Evolutionary conservation across 2,329 filamentous ascomycete genomes (phyloP).

Genomic region (Phialophora macrospora): DNA sequence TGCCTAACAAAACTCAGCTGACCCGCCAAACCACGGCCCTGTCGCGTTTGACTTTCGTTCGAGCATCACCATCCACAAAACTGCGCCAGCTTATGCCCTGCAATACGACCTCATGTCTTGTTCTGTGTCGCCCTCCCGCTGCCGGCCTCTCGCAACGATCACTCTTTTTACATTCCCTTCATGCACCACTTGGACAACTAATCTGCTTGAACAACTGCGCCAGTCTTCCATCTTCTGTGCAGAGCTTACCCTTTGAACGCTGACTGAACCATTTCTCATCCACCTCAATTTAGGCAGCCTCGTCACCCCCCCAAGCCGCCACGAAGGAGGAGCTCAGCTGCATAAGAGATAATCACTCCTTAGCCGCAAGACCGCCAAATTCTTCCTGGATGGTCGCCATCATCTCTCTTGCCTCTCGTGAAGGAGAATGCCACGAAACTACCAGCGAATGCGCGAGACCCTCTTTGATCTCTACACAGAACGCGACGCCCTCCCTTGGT

Average conservation of each 20-base stretch:
- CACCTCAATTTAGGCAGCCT: slow-evolving; percentile 3
- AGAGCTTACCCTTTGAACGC: neutral
- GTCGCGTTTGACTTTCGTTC: neutral
- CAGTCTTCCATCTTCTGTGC: slow-evolving; percentile 1
- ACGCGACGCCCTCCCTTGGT: slow-evolving; percentile 36
- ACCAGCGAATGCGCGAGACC: slow-evolving; percentile 34
- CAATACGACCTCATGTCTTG: slow-evolving; percentile 19
- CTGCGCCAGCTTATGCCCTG: slow-evolving; percentile 3
- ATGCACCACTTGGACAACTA: neutral
- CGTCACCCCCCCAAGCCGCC: neutral
- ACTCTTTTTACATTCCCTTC: neutral
- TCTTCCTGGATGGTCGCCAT: slow-evolving; percentile 24
- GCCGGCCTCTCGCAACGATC: neutral
- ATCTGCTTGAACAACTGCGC: neutral
- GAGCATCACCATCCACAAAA: slow-evolving; percentile 1
- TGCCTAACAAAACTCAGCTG: slow-evolving; percentile 15
- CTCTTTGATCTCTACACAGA: slow-evolving; percentile 38
- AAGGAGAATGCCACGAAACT: slow-evolving; percentile 31
- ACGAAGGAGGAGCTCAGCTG: slow-evolving; percentile 7
- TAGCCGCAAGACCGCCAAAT: neutral
- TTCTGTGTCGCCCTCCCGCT: slow-evolving; percentile 3
- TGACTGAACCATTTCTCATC: neutral
- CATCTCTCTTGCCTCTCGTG: slow-evolving; percentile 8
- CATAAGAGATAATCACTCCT: neutral
- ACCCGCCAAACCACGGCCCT: neutral